These are phyloP conservation scores for Scedosporium minutisporum DNA, from an alignment of 2,329 filamentous ascomycete genomes.

Conservation along the genomic window DNA sequence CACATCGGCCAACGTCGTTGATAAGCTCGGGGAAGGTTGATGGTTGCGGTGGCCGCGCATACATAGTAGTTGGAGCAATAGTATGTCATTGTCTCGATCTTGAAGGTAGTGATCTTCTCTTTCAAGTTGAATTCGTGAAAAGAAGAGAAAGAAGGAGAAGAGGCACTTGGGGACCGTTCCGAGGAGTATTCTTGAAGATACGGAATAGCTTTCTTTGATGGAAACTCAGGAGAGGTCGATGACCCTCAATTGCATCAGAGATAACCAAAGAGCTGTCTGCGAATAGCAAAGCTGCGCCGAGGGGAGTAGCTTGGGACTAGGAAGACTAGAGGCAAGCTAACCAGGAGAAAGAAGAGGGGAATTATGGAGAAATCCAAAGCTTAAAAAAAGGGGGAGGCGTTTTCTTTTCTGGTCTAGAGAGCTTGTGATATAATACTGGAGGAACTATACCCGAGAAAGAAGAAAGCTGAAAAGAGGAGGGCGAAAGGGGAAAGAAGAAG, in stretches of 20 bases:
- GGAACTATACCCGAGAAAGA: background rate
- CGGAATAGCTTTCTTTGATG: too few species aligned
- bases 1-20: background rate
- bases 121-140: too few species aligned
- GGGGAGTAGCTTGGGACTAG: background rate
- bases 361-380: background rate
- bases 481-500: background rate
- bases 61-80: constrained; percentile 30
- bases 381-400: background rate
- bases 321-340: background rate
- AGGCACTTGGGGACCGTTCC: too few species aligned
- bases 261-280: background rate
- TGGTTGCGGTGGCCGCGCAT: constrained; percentile 5
- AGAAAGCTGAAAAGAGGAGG: background rate
- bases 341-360: background rate
- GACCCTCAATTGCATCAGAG: background rate
- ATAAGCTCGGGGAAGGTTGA: background rate
- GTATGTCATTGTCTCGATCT: constrained; percentile 16
- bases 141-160: too few species aligned
- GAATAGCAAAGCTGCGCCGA: background rate
- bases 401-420: background rate
- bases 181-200: too few species aligned
- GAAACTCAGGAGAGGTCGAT: background rate
- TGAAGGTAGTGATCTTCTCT: background rate
- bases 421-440: background rate